Base-by-base conservation (phyloP, 225 moss, liverwort and hornwort genomes). In the Neckera pumila region DNA sequence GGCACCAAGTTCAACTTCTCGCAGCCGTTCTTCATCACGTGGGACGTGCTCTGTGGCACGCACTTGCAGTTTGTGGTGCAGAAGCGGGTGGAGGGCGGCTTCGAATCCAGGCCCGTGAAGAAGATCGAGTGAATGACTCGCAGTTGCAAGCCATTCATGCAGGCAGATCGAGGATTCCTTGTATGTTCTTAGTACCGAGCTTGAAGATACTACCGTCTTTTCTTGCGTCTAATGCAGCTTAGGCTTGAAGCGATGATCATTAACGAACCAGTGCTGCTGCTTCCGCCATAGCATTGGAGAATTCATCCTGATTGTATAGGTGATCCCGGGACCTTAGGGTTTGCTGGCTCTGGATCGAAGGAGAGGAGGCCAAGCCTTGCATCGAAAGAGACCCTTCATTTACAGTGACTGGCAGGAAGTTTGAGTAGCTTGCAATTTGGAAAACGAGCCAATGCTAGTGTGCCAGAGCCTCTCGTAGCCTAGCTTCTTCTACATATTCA, bases 1-100 rank as follows among this genome's bases (percentile, higher is more conserved):
- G 97, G 99, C 64, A 97, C 95, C 72, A 97, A 99, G 89, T 99
- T 93, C 84, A 99, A 97, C 78, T 97, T 96, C 83, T 96, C 97
- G 17, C 99, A 99, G 93, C 99, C 99, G 17, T 97, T 99, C 72
- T 99, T 99, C 69, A 94, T 94, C 72, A 89, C 93, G 12, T 97
- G 99, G 97, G 96, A 99, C 79, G 95, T 93, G 60, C 47, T 97
- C 53, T 90, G 95, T 40, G 96, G 99, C 53, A 99, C 99, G 31
- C 86, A 97, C 53, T 96, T 99, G 96, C 96, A 96, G 34, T 97
- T 94, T 38, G 89, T 93, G 72, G 54, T 99, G 61, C 95, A 97
- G 90, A 95, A 95, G 87, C 87, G 94, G 86, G 91, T 92, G 33
- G 98, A 97, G 51, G 97, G 98, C 57, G 97, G 98, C 5, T 92